These are phyloP conservation scores for Tetrahymena malaccensis DNA, from an alignment of 73 alveolate species.

Conservation along the genomic window DNA sequence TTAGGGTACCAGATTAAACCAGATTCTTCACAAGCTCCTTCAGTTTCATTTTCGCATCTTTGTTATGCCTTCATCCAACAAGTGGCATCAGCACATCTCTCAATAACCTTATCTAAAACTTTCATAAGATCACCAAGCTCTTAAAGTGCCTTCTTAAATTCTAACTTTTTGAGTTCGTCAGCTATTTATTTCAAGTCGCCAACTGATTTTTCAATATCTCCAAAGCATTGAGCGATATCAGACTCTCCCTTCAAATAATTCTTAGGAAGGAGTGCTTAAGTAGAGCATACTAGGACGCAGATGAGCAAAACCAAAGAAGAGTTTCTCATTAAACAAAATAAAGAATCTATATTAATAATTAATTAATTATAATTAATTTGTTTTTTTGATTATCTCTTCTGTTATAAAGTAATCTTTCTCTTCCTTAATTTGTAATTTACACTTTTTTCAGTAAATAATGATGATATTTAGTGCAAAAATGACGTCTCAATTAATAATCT, in stretches of 20 bases:
- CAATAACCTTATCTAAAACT: not conserved
- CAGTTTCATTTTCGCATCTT: not conserved
- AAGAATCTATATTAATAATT: too few species aligned
- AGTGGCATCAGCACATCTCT: not conserved
- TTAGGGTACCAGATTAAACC: conserved; percentile 31
- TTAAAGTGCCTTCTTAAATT: not conserved
- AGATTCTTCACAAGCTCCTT: conserved; percentile 7
- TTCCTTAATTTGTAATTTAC: not conserved
- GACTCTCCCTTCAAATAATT: not conserved
- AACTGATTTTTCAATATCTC: not conserved
- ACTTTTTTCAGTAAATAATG: not conserved
- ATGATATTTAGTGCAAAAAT: not conserved
- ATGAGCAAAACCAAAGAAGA: not conserved
- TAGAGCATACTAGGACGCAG: not conserved
- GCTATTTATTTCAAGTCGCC: not conserved
- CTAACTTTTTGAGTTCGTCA: not conserved
- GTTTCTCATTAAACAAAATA: not conserved
- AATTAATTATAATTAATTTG: not conserved
- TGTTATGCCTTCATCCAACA: not conserved
- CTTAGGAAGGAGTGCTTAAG: not conserved
- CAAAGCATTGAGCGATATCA: not conserved
- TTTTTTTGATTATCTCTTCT: not conserved
- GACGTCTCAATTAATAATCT: not conserved
- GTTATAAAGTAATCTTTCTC: not conserved
- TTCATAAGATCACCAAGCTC: not conserved